Evolutionary conservation across 306 rosid genomes (phyloP), one percentile per base, ranked within the genome.

Genomic region (Glycyrrhiza uralensis): DNA sequence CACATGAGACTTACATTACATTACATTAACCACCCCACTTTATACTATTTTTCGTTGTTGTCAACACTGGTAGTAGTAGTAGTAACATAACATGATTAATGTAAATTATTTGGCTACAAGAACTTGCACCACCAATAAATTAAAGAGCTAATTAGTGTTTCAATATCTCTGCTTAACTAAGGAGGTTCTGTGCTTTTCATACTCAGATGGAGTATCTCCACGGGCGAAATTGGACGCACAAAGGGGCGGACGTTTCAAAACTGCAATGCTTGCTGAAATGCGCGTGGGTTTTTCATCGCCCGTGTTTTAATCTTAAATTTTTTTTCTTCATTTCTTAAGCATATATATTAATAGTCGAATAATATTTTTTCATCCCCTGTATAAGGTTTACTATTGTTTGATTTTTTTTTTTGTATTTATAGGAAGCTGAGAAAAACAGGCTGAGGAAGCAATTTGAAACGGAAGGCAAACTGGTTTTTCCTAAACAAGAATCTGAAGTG

Each of bases 171-270:
- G 1, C 13, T 36, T 6, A 70, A 62, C 50, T 46, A 18, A 28
- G 4, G 11, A 11, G 11, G 15, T 5, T 44, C 9, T 46, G 30
- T 74, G 50, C 76, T 54, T 60, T 35, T 50, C 12, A 20, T 78
- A 14, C 26, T 35, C 39, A 89, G 96, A 87, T 19, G 92, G 92
- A 10, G 92, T 89, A 7, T 89, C 90, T 0, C 96, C 96, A 3
- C 82, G 90, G 13, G 89, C 85, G 0, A 87, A 89, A 62, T 83
- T 89, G 89, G 87, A 89, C 12, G 92, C 87, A 29, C 96, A 85
- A 28, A 42, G 92, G 6, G 26, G 70, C 0, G 72, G 88, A 11
- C 85, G 90, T 1, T 89, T 85, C 15, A 44, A 26, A 65, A 23
- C 77, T 0, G 84, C 88, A 0, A 81, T 75, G 72, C 87, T 85